Conservation (phyloP, 805 yeast genomes). For the Saturnispora gosingensis region DNA sequence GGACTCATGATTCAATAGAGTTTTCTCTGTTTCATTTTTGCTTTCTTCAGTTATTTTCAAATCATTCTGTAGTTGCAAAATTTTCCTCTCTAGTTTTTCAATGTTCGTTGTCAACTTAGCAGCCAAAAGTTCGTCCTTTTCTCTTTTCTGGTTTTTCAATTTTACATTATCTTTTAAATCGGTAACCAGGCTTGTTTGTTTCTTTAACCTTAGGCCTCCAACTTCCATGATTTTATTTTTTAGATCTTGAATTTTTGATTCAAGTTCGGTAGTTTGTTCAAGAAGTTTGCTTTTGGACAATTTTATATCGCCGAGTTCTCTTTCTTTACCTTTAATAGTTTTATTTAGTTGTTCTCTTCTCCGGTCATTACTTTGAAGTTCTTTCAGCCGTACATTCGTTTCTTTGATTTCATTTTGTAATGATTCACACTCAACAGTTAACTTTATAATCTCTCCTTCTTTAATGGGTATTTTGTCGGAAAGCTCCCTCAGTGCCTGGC, state of each 20-base stretch:
- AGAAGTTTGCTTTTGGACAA: conserved; percentile 32
- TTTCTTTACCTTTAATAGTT: conserved; percentile 21
- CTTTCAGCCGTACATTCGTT: conserved; percentile 35
- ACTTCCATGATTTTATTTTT: conserved; percentile 78
- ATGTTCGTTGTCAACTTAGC: conserved; percentile 59
- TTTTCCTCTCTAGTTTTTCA: conserved; percentile 41
- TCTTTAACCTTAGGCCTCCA: conserved; percentile 79
- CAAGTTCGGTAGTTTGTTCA: conserved; percentile 46
- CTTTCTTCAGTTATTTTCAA: conserved; percentile 28
- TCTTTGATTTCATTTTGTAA: conserved; percentile 44
- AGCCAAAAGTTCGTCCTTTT: conserved; percentile 45
- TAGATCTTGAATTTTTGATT: conserved; percentile 45
- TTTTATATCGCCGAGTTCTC: conserved; percentile 27
- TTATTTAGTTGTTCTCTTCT: conserved; percentile 27
- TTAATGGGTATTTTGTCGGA: conserved; percentile 63
- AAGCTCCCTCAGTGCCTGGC: conserved; percentile 43
- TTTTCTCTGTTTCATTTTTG: conserved; percentile 26
- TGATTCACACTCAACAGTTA: conserved; percentile 55
- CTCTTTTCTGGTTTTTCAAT: conserved; percentile 44
- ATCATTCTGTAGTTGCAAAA: conserved; percentile 41
- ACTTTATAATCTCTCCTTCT: conserved; percentile 50
- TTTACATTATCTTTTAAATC: conserved; percentile 61
- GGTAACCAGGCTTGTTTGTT: conserved; percentile 76
- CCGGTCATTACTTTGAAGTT: conserved; percentile 19
- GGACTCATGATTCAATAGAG: conserved; percentile 20